Evolutionary conservation across 164 flowering plant species (phyloP).

Genomic region (Vitis riparia): DNA sequence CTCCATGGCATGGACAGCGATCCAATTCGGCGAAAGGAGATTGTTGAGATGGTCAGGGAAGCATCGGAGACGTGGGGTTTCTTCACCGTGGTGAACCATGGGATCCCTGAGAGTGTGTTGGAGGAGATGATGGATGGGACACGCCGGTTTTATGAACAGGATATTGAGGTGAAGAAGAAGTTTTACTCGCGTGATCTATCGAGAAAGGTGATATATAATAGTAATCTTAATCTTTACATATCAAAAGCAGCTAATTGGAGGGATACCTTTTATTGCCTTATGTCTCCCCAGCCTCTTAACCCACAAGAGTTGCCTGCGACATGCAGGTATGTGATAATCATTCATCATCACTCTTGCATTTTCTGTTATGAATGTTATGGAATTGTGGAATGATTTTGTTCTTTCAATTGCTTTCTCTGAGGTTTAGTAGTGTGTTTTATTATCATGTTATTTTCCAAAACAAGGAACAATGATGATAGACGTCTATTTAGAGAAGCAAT

Average conservation of each 20-base stretch:
- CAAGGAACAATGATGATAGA: too few species aligned
- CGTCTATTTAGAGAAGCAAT: too few species aligned
- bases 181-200: slow-evolving; percentile 15
- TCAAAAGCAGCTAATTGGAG: slow-evolving; percentile 5
- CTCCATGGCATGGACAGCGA: slow-evolving; percentile 11
- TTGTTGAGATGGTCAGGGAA: slow-evolving; percentile 11
- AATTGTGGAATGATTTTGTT: too few species aligned
- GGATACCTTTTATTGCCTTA: not conserved
- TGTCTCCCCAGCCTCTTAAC: slow-evolving; percentile 10
- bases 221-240: slow-evolving; percentile 7
- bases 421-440: too few species aligned
- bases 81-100: slow-evolving; percentile 46
- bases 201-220: slow-evolving; percentile 2
- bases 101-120: slow-evolving; percentile 22
- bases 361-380: too few species aligned
- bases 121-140: slow-evolving; percentile 26
- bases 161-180: slow-evolving; percentile 26
- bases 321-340: not conserved
- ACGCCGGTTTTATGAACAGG: slow-evolving; percentile 31
- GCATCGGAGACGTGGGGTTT: slow-evolving; percentile 44
- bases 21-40: not conserved
- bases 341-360: too few species aligned
- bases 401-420: too few species aligned
- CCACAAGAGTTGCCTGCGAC: slow-evolving; percentile 10
- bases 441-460: too few species aligned